Percentiles rank a stretch among this genome's conserved stretches.
phyloP scores from a whole-genome alignment of 805 yeast genomes.

The Ogataea degrootiae region DNA sequence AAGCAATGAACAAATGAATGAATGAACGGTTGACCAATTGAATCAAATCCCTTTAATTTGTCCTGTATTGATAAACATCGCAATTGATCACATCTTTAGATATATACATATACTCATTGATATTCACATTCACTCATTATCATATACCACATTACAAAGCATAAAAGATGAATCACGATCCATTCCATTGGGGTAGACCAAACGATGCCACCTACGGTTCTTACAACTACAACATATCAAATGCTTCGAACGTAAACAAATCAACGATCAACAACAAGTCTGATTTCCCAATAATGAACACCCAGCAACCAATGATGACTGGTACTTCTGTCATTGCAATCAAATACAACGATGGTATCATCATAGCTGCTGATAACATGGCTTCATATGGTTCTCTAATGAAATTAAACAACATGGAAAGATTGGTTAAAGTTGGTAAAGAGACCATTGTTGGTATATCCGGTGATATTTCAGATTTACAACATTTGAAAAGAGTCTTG shows the following conservation, averaged over 20 bases:
- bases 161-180: slow-evolving; percentile 83
- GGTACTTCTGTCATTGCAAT: slow-evolving; percentile 94
- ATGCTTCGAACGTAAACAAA: slow-evolving; percentile 39
- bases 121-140: too few relatives aligned
- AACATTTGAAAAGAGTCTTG: slow-evolving; percentile 67
- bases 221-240: slow-evolving; percentile 70
- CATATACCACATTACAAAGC: background rate
- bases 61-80: too few relatives aligned
- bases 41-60: too few relatives aligned
- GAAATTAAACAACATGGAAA: slow-evolving; percentile 78
- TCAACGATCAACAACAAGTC: slow-evolving; percentile 12
- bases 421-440: slow-evolving; percentile 78
- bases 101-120: too few relatives aligned
- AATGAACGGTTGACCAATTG: too few relatives aligned
- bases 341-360: slow-evolving; percentile 85
- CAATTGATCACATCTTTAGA: too few relatives aligned
- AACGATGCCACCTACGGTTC: slow-evolving; percentile 73
- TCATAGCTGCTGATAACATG: slow-evolving; percentile 92
- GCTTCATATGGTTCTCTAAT: slow-evolving; percentile 92
- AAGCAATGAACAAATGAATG: background rate
- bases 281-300: slow-evolving; percentile 70
- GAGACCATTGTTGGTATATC: slow-evolving; percentile 88
- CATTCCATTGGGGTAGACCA: slow-evolving; percentile 95
- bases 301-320: slow-evolving; percentile 92
- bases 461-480: slow-evolving; percentile 94